These are phyloP conservation scores for Candida tibetensis DNA, from an alignment of 805 yeast genomes.

Conservation along the genomic window DNA sequence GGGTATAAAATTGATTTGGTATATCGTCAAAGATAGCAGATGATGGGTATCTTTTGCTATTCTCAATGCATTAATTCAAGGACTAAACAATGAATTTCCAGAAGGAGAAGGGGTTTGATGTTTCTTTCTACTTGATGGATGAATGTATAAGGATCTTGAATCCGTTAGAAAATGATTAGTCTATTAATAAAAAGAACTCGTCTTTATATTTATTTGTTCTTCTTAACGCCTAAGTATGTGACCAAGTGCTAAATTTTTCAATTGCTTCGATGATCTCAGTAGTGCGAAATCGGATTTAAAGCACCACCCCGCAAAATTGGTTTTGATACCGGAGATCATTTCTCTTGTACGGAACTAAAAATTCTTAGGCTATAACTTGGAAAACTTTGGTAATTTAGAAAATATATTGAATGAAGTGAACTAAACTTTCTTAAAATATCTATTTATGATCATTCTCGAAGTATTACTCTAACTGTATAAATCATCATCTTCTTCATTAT, in stretches of 20 bases:
- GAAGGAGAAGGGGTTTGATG: no score
- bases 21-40: neutral
- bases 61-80: no score
- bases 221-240: no score
- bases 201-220: no score
- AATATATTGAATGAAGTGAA: neutral
- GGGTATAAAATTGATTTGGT: neutral
- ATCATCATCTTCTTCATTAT: slow-evolving; percentile 42
- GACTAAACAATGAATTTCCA: no score
- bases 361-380: no score
- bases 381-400: no score
- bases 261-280: neutral
- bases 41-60: neutral
- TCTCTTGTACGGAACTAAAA: neutral
- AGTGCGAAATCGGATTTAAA: neutral
- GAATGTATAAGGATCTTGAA: no score
- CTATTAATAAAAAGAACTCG: no score
- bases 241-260: no score
- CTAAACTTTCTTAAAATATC: neutral
- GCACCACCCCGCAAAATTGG: neutral
- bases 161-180: no score
- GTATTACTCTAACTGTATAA: slow-evolving; percentile 21
- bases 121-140: no score
- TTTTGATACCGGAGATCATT: neutral
- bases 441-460: slow-evolving; percentile 1